Evolutionary conservation across 345 rosid genomes (phyloP), one percentile per base, ranked within the genome.

Genomic region (Kernera saxatilis): DNA sequence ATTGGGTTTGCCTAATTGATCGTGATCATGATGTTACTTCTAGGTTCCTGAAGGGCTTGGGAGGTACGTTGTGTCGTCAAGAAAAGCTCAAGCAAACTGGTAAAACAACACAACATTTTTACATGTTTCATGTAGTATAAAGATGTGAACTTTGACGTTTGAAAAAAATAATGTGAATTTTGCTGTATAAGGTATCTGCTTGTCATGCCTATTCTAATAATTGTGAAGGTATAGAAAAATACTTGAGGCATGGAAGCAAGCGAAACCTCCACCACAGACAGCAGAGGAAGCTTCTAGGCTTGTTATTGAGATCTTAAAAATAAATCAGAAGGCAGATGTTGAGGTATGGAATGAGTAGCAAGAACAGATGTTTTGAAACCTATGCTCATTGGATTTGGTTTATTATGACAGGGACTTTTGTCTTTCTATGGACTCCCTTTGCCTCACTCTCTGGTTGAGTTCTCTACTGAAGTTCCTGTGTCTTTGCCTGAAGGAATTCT

Each of bases 1-100:
- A 43, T 8, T 48, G 22, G 25, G 11, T 36, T 30, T 64, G 37
- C 13, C n/a, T 60, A 18, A 7, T 8, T 61, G 53, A 54, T 54
- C 2, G 36, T 60, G 73, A 27, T 5, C 2, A 11, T 52, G 57
- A 17, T 6, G 30, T 66, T 3, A 13, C 32, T 36, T 71, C 12
- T 62, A 89, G 98, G 92, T 93, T 53, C 98, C 97, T 53, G 80
- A 81, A 69, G 91, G 85, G 25, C 92, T 94, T 26, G 79, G 81
- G 62, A 80, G 74, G 23, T 84, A 80, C 30, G 99, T 91, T 67
- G 83, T 59, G 14, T 89, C 97, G 5, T 91, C 95, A 5, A 87
- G 70, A 88, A 86, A 84, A 72, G 92, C 96, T 83, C 97, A 94
- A 69, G 90, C 97, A 33, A 89, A 79, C 52, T 94, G 97, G 97